phyloP scores from a whole-genome alignment of 2,329 filamentous ascomycete genomes.

The Hawksworthiomyces lignivorus region DNA sequence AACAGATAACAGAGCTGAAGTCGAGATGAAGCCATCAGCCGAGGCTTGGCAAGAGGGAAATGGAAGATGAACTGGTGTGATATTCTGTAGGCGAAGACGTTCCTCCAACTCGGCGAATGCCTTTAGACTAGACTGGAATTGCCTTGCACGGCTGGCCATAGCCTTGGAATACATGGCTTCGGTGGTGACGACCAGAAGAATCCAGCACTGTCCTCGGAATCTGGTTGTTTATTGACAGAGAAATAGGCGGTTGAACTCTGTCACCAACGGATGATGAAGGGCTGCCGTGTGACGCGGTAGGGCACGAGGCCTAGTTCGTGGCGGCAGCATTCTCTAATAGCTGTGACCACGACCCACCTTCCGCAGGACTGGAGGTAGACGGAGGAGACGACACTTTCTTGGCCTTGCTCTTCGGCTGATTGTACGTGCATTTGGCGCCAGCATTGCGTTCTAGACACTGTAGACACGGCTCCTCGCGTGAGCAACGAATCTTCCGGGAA shows the following conservation, averaged over 20 bases:
- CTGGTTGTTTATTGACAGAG: too few relatives aligned
- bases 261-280: too few relatives aligned
- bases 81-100: slow-evolving; percentile 1
- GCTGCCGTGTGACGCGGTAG: too few relatives aligned
- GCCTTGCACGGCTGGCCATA: slow-evolving; percentile 5
- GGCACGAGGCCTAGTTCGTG: too few relatives aligned
- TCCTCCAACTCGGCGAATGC: slow-evolving; percentile 6
- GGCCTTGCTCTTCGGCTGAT: background rate
- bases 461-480: slow-evolving; percentile 7
- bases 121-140: background rate
- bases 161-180: background rate
- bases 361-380: too few relatives aligned
- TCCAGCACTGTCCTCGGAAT: too few relatives aligned
- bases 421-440: slow-evolving; percentile 7
- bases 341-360: too few relatives aligned
- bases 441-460: slow-evolving; percentile 3
- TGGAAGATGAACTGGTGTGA: background rate
- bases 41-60: background rate
- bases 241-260: too few relatives aligned
- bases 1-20: background rate
- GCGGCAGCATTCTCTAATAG: too few relatives aligned
- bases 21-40: background rate
- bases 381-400: too few relatives aligned
- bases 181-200: too few relatives aligned
- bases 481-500: slow-evolving; percentile 8